Base-by-base conservation (phyloP, 2,329 filamentous ascomycete genomes). In the Onygenales sp. region DNA sequence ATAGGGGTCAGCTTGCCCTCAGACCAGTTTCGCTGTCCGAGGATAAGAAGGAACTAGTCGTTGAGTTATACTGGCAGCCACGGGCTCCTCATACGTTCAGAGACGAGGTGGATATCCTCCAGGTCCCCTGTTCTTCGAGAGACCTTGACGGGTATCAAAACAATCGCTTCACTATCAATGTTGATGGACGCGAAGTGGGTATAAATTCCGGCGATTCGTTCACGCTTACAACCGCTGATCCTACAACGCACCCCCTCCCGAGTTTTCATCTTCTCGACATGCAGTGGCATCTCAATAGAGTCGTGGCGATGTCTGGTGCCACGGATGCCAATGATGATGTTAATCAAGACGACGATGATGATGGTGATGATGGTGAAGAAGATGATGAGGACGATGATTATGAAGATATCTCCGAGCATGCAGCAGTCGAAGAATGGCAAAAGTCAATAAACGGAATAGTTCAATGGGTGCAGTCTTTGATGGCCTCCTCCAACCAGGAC, bases 241-340 rank as follows among this genome's bases (percentile, higher is more conserved):
- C 49, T 33, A 3, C 4, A 3, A 51, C 37, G 7, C 50, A 34
- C 8, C 50, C 42, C 2, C 50, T 46, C 21, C 50, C 42, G 4
- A 45, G 50, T 36, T 52, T 31, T 14, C 6, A 10, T 6, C 14
- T 52, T 3, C 50, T 52, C 14, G 50, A 52, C 10, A 52, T 52
- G 50, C 36, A 42, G 17, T 52, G 50, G 50, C n/a, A 39, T 47
- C 8, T 52, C 6, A 21, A 45, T 3, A 33, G 50, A 11, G 39
- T 52, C n/a, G 50, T 36, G 3, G 43, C 14, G 27, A 52, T 52
- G 50, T 33, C 31, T 13, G 50, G 32, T 32, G 50, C 42, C 33
- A 42, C 42, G 2, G 50, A 45, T 32, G n/a, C 36, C 4, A 4
- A 10, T 6, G 42, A 52, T 5, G 40, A 46, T 13, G 21, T 31